These are phyloP conservation scores for Arachis hypogaea DNA, from an alignment of 306 rosid species.

Conservation along the genomic window DNA sequence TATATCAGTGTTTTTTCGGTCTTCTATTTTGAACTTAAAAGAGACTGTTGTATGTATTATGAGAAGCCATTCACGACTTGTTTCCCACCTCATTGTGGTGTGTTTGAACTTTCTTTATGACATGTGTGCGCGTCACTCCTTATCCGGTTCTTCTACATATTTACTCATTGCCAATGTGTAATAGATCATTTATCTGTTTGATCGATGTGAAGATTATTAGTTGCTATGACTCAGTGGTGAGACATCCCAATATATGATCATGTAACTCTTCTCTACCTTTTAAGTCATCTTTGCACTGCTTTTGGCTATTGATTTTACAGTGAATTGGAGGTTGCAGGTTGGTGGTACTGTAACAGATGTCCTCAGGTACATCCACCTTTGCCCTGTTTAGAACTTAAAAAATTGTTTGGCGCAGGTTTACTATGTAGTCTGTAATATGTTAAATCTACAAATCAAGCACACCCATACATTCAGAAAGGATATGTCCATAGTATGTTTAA, in stretches of 20 bases:
- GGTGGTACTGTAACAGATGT: conserved; percentile 22
- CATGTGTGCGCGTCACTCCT: conserved; percentile 14
- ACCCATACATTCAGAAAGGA: not conserved
- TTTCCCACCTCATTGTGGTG: conserved; percentile 30
- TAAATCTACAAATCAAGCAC: conserved; percentile 9
- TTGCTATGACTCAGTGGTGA: conserved; percentile 11
- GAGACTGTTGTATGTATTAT: conserved; percentile 46
- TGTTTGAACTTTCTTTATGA: conserved; percentile 26
- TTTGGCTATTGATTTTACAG: not conserved
- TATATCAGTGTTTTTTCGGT: conserved; percentile 35
- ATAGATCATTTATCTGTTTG: conserved; percentile 28
- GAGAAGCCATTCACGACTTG: conserved; percentile 39
- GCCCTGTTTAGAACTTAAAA: not conserved
- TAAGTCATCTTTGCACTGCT: not conserved
- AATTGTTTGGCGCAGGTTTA: not conserved
- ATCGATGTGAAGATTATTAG: conserved; percentile 26
- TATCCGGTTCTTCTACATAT: conserved; percentile 7
- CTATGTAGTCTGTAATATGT: not conserved
- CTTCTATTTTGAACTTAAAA: conserved; percentile 26
- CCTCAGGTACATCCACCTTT: conserved; percentile 35
- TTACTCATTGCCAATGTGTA: conserved; percentile 24
- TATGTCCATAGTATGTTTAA: not conserved
- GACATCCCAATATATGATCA: conserved; percentile 16
- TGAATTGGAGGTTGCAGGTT: conserved; percentile 19
- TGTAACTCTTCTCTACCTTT: conserved; percentile 17